Base-by-base conservation (phyloP, 352 stramenopile genomes). In the Phytophthora citricola region DNA sequence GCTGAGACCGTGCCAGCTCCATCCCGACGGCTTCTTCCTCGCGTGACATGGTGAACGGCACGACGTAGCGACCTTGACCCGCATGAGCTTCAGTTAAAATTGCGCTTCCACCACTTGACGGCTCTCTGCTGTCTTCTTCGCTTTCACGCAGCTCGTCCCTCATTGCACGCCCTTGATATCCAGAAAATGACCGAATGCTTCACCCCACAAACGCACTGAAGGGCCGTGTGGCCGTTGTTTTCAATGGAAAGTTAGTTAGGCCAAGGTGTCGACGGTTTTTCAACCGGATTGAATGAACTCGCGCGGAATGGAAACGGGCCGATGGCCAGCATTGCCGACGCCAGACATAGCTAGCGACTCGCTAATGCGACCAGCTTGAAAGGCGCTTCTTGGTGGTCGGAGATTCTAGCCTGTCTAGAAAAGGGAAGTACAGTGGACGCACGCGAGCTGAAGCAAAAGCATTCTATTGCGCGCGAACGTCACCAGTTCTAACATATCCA, bases 401-500 rank as follows among this genome's bases (percentile, higher is more conserved):
- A 48, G 29, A 24, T 49, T 50, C 36, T 53, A 36, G 31, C n/a
- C 14, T 63, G 32, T 38, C 36, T 20, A 38, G 26, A 41, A 17
- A 11, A 17, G 20, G 27, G 38, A 45, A 4, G 24, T 4, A 12
- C n/a, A 47, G 5, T 8, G 36, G 4, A 17, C 36, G 7, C 43
- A 57, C 26, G 45, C 48, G 41, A 60, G 31, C 43, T 72, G 63
- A 78, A 75, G 55, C 66, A 73, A 73, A 71, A 78, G 61, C 66
- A 73, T 75, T 78, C 70, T 78, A 78, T 78, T 78, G 66, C 66
- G 66, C 70, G 66, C 61, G 44, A 69, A 78, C 70, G 68, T 75
- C 65, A 77, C 67, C 71, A 65, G 48, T 78, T 81, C 71, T 79
- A 79, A 78, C 71, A 79, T 76, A 75, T 76, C 67, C 71, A 58